A percentile compares a stretch with the other conserved stretches of the same genome.
Conservation (phyloP, 2,329 filamentous ascomycete species). For the Cytospora mali region DNA sequence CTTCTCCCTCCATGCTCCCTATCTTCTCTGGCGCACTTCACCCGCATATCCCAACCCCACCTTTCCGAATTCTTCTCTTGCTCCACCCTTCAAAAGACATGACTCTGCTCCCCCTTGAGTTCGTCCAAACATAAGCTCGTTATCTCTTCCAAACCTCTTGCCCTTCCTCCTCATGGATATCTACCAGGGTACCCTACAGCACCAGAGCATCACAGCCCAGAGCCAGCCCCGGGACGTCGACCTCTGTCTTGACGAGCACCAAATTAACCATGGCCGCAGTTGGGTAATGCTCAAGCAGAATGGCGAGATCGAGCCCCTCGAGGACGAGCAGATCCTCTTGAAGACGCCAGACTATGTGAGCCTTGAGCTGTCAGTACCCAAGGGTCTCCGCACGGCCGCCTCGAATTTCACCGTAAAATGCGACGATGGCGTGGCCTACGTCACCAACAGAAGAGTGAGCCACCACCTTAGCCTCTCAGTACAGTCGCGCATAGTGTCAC, state of each 20-base stretch:
- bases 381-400: constrained; percentile 60
- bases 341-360: constrained; percentile 78
- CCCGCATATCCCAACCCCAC: constrained; percentile 12
- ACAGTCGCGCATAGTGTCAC: neutral
- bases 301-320: constrained; percentile 78
- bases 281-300: constrained; percentile 90
- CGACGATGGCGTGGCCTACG: constrained; percentile 73
- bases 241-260: constrained; percentile 39
- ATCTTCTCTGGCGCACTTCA: constrained; percentile 18
- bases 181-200: constrained; percentile 23
- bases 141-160: constrained; percentile 24
- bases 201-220: constrained; percentile 44
- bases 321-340: constrained; percentile 80
- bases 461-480: constrained; percentile 20
- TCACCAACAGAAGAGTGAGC: constrained; percentile 83
- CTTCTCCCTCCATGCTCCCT: constrained; percentile 11
- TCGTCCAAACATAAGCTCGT: constrained; percentile 1
- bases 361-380: constrained; percentile 72
- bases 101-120: neutral
- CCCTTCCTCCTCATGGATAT: constrained; percentile 16
- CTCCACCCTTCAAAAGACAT: constrained; percentile 9
- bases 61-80: constrained; percentile 15
- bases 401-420: constrained; percentile 71
- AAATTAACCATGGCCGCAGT: constrained; percentile 60
- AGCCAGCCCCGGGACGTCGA: constrained; percentile 47